Evolutionary conservation across 805 yeast genomes (phyloP).

Genomic region (Sugiyamaella mastotermitis): DNA sequence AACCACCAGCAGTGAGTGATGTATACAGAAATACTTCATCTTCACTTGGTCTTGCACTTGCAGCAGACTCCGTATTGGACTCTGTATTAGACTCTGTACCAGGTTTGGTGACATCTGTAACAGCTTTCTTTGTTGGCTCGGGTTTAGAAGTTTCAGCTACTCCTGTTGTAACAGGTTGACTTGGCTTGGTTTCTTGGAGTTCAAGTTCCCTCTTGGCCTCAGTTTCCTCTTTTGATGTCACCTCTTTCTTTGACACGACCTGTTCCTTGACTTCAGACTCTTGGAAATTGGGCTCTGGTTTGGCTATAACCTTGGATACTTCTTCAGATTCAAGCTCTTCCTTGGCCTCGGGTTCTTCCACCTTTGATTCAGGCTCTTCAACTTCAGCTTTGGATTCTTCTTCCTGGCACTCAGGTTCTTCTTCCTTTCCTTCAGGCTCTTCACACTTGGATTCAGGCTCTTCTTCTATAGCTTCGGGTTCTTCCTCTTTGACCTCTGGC

Average conservation of each 20-base stretch:
- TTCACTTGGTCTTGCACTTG: slow-evolving; percentile 2
- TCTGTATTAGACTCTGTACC: slow-evolving; percentile 1
- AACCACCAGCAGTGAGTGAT: slow-evolving; percentile 80
- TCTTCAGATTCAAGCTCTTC: neutral
- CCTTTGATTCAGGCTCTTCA: neutral
- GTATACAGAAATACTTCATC: slow-evolving; percentile 66
- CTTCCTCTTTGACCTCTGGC: slow-evolving; percentile 33
- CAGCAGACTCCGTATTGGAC: slow-evolving; percentile 1
- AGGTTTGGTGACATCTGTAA: neutral
- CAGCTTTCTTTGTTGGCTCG: slow-evolving; percentile 2
- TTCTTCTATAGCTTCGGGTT: slow-evolving; percentile 49
- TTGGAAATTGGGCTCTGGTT: no score
- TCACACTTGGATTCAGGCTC: slow-evolving; percentile 90
- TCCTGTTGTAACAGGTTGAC: no score
- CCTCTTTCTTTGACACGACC: no score
- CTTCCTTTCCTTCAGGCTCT: slow-evolving; percentile 59
- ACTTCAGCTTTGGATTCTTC: slow-evolving; percentile 33
- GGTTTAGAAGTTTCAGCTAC: no score
- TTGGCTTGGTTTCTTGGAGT: no score
- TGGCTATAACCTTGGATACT: slow-evolving; percentile 2
- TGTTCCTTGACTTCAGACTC: no score
- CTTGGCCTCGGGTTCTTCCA: slow-evolving; percentile 1
- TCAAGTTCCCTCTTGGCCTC: no score
- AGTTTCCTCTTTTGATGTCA: no score
- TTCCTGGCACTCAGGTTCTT: slow-evolving; percentile 49